Evolutionary conservation across 164 flowering plant genomes (phyloP).

Genomic region (Dillenia suffruticosa): DNA sequence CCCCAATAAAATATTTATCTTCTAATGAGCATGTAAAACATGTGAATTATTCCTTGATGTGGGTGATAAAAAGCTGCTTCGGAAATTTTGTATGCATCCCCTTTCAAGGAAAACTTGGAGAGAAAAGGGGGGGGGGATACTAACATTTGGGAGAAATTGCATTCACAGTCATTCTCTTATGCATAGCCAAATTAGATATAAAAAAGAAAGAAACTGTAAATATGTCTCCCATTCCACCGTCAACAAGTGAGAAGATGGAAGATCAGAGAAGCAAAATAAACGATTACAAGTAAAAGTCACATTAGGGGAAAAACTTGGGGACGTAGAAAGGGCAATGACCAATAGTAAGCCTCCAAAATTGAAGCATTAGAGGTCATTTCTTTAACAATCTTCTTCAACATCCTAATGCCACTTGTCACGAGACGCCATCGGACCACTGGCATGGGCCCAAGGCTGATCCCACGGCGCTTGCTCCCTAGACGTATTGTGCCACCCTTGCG

Average conservation of each 20-base stretch:
- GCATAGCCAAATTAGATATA: too few species aligned
- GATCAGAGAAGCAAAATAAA: not conserved
- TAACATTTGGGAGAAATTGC: too few species aligned
- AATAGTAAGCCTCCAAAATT: conserved; percentile 25
- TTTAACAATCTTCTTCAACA: conserved; percentile 33
- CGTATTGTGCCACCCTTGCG: conserved; percentile 30
- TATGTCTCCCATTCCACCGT: too few species aligned
- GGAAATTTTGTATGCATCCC: too few species aligned
- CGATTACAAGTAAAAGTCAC: conserved; percentile 9
- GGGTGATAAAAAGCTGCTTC: too few species aligned
- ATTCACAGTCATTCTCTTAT: too few species aligned
- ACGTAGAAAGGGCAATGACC: conserved; percentile 34
- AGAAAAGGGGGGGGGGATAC: too few species aligned
- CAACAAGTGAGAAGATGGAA: not conserved
- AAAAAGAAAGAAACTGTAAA: too few species aligned
- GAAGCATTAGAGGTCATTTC: conserved; percentile 28
- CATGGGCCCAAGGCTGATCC: conserved; percentile 28
- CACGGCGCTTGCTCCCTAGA: conserved; percentile 45
- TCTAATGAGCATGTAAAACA: too few species aligned
- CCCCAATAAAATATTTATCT: too few species aligned
- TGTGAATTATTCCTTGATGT: too few species aligned
- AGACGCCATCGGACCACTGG: conserved; percentile 37
- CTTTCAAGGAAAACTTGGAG: too few species aligned
- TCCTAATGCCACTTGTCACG: conserved; percentile 20
- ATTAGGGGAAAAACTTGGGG: conserved; percentile 39